Base-by-base conservation (phyloP, 2,329 filamentous ascomycete species). In the Monosporascus sp. region DNA sequence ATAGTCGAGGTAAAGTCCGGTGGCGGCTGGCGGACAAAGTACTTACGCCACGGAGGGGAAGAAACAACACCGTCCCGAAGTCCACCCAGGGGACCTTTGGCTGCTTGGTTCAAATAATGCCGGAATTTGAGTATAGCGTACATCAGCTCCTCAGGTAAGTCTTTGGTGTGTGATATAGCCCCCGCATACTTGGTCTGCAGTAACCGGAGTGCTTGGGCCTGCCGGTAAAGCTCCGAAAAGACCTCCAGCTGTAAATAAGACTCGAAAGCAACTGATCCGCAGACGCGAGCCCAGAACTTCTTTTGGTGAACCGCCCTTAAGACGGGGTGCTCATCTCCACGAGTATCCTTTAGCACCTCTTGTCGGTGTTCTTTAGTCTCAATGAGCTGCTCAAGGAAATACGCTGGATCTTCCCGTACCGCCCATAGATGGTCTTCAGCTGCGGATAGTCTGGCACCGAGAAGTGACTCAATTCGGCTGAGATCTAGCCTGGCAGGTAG, bases 351-450 rank as follows among this genome's bases (percentile, higher is more conserved):
- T 19, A 80, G 19, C 51, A 69, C 63, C 48, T 79, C 74, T 8
- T 65, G 63, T 0, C 73, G 67, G 58, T 84, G 81, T 14, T 81
- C 77, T 22, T 67, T 70, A 27, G 61, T 59, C 1, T 80, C 75
- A 8, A 61, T 56, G 1, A 82, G 44, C 0, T 65, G 52, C 2
- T 78, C 69, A 4, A 70, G 65, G 56, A 85, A 85, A 64, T 84
- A 85, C 1, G 66, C 66, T 0, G 82, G 81, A 60, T 86, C 83
- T 58, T 86, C 82, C 7, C 81, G 73, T 3, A 86, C 66, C 0
- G 72, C 60, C 74, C 74, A 80, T 0, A 84, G 44, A 58, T 84
- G 78, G 62, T 85, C 81, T 52, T 81, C 74, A 0, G 74, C 73
- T 3, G 71, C 70, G 0, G 68, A 60, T 0, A 59, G 59, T 55